Evolutionary conservation across 495 filamentous ascomycete genomes (phyloP).

Genomic region (Barbatosphaeria neglecta): DNA sequence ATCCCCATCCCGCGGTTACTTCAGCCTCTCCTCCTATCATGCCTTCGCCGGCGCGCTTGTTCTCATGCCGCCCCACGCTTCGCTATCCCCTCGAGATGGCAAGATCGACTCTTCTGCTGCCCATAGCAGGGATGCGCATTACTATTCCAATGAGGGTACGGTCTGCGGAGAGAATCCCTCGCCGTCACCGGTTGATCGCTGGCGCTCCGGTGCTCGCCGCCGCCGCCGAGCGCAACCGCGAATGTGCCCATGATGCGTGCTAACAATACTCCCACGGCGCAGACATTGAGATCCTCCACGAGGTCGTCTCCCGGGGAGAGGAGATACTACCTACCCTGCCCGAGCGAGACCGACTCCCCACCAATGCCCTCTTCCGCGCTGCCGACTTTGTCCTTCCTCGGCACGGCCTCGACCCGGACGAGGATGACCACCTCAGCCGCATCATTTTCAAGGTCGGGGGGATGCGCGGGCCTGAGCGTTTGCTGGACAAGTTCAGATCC

Average conservation of each 20-base stretch:
- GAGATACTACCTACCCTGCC: conserved; percentile 39
- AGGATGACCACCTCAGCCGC: conserved; percentile 63
- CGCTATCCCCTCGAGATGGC: conserved; percentile 19
- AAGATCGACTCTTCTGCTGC: conserved; percentile 34
- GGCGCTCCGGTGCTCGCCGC: conserved; percentile 2
- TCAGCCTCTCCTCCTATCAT: conserved; percentile 12
- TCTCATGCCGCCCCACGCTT: conserved; percentile 21
- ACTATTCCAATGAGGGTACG: conserved; percentile 55
- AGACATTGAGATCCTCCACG: conserved; percentile 73
- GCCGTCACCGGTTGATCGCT: not conserved
- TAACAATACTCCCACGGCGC: conserved; percentile 4
- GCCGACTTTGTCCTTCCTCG: conserved; percentile 62
- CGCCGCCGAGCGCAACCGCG: not conserved
- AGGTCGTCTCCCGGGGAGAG: conserved; percentile 64
- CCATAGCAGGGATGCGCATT: conserved; percentile 6
- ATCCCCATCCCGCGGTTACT: not conserved
- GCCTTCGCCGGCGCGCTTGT: conserved; percentile 18
- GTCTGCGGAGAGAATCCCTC: not conserved
- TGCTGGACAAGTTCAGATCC: conserved; percentile 21
- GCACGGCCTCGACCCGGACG: conserved; percentile 55
- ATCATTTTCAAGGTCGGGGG: conserved; percentile 74
- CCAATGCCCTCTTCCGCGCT: conserved; percentile 67
- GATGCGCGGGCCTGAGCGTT: conserved; percentile 22
- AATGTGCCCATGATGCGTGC: too few species aligned
- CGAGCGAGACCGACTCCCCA: conserved; percentile 53